phyloP scores from a whole-genome alignment of 495 filamentous ascomycete genomes.

The Xylaria acuta region DNA sequence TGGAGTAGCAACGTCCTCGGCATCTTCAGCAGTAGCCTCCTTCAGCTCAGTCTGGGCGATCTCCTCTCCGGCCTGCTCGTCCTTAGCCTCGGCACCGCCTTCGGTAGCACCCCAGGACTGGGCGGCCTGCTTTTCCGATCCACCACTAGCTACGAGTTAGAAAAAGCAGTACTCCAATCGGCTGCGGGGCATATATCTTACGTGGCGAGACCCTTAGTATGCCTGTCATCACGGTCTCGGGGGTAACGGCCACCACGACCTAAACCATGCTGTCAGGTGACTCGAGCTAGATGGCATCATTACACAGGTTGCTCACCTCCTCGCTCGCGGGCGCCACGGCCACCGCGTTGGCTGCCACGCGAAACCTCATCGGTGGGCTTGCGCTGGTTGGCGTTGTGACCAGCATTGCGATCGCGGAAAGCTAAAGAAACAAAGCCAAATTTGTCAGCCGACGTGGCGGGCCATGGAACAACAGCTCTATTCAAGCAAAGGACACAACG shows the following conservation, averaged over 20 bases:
- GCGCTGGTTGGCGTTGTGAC: conserved; percentile 79
- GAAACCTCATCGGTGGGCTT: conserved; percentile 76
- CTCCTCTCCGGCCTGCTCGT: conserved; percentile 85
- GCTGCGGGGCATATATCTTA: conserved; percentile 46
- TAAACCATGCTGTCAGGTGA: conserved; percentile 32
- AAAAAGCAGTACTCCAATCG: conserved; percentile 7
- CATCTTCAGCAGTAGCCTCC: conserved; percentile 59
- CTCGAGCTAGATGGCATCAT: not conserved
- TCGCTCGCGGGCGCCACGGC: conserved; percentile 63
- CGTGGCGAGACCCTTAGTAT: conserved; percentile 75
- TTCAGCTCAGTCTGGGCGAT: conserved; percentile 84
- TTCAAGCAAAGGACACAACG: not conserved
- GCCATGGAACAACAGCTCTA: not conserved
- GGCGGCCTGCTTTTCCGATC: conserved; percentile 86
- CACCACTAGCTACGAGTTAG: conserved; percentile 58
- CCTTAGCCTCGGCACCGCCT: conserved; percentile 80
- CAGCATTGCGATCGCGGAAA: conserved; percentile 90
- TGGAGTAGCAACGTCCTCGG: conserved; percentile 44
- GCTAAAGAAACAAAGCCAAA: conserved; percentile 56
- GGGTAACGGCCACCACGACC: conserved; percentile 54
- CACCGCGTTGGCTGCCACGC: conserved; percentile 59
- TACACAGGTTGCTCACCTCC: conserved; percentile 55
- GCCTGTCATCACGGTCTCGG: conserved; percentile 76
- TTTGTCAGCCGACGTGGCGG: conserved; percentile 17
- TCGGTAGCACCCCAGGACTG: conserved; percentile 87